Conservation (phyloP, 1,284 basidiomycete species). For the Fomitopsis pinicola region DNA sequence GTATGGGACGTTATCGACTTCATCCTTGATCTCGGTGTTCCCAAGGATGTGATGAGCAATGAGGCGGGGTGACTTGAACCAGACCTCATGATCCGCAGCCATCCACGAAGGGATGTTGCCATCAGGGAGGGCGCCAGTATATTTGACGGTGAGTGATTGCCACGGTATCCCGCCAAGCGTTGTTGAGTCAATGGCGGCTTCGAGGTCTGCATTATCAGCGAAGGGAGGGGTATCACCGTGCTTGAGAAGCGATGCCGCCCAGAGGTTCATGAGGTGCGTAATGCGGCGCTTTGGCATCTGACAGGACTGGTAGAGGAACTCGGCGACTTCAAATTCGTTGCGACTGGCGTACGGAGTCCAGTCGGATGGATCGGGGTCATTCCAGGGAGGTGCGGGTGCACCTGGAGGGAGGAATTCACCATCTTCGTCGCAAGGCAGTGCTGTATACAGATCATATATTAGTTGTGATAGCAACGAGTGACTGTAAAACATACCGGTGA, state of each 20-base stretch:
- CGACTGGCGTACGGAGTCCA: neutral
- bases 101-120: constrained; percentile 30
- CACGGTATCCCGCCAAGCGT: neutral
- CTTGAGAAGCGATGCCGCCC: neutral
- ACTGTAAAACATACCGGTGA: no score
- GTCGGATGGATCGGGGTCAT: no score
- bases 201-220: constrained; percentile 2
- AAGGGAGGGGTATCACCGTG: neutral
- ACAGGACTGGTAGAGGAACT: constrained; percentile 7
- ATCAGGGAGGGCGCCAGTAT: neutral
- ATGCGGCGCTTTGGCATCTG: constrained; percentile 8
- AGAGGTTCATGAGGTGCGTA: constrained; percentile 8
- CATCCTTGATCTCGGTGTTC: no score
- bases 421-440: no score
- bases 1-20: no score
- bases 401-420: no score
- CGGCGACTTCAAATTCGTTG: constrained; percentile 11
- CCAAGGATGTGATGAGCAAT: no score
- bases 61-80: no score
- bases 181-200: constrained; percentile 9
- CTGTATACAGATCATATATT: no score
- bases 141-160: neutral
- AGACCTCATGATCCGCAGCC: no score
- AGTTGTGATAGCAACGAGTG: no score
- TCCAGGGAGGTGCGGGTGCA: no score